Percentiles rank a stretch among this genome's conserved stretches.
Evolutionary conservation across 192 early-diverging fungal genomes (phyloP).

Genomic region (Haplosporangium gracile): DNA sequence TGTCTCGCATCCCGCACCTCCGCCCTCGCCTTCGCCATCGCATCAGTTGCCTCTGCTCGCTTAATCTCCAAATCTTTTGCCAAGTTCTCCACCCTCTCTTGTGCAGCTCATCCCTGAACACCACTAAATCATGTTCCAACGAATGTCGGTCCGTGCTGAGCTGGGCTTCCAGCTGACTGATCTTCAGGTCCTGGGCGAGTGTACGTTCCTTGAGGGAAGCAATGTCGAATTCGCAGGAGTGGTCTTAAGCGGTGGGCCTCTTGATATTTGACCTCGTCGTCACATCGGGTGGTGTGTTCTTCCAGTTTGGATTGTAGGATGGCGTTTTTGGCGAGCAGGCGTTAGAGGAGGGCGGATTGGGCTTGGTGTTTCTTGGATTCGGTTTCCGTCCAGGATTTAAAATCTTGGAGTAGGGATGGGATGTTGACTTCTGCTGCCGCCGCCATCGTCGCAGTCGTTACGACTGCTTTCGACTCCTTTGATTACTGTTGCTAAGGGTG

Average conservation of each 20-base stretch:
- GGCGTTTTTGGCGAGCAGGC: background rate
- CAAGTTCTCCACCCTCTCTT: background rate
- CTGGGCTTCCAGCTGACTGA: background rate
- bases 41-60: background rate
- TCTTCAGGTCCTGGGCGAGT: background rate
- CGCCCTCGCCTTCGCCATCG: background rate
- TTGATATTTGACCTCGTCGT: background rate
- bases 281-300: background rate
- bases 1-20: background rate
- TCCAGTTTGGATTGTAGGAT: background rate
- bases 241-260: background rate
- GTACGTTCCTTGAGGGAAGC: background rate
- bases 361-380: background rate
- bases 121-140: background rate
- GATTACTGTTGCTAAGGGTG: background rate
- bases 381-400: background rate
- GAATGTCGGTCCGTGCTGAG: background rate
- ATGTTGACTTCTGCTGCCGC: background rate
- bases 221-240: background rate
- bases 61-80: background rate
- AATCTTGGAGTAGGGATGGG: background rate
- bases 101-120: background rate
- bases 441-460: too few species aligned
- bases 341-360: background rate
- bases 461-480: background rate